Evolutionary conservation across 129 eudicot species (phyloP), one percentile per base, ranked within the genome.

Genomic region (Silybum marianum): DNA sequence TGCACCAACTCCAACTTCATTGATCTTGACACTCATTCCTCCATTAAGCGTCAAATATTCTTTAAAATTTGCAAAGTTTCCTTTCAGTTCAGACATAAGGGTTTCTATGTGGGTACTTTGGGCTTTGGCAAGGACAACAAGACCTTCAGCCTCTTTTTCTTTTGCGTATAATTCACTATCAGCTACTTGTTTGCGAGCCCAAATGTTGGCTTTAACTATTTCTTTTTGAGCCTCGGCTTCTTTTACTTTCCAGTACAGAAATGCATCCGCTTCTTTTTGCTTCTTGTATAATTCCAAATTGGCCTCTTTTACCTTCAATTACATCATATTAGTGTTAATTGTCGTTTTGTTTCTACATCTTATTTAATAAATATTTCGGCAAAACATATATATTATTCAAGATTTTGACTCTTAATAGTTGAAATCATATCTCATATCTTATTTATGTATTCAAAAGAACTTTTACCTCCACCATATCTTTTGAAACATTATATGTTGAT

Each of bases 21-120:
- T 7, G 86, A 86, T 79, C 7, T 74, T 74, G 10, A 85, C 67
- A 0, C 83, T 86, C 54, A 30, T 30, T 30, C 81, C 83, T 9
- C 80, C 88, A 48, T 85, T 85, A 65, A 81, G 69, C 73, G 81
- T 85, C 71, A 77, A 21, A 38, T 81, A 77, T 34, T 85, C 86
- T 26, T 83, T 62, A 8, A 85, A 73, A 14, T 83, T 83, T 4
- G 22, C 66, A 54, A 72, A 77, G 71, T 85, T 66, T 11, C 86
- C 86, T 9, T 67, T 73, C 12, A 85, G 25, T 9, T 67, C 85
- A 63, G 28, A 76, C 73, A 85, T 73, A 38, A 85, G 88, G 71
- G 77, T 77, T 42, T 60, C 36, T 60, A 85, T 19, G 69, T 77
- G 77, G 24, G 65, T 12, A n/a, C 88, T 83, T 68, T 85, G 88